Base-by-base conservation (phyloP, 441 rosid species). In the Flueggea neowawraea region DNA sequence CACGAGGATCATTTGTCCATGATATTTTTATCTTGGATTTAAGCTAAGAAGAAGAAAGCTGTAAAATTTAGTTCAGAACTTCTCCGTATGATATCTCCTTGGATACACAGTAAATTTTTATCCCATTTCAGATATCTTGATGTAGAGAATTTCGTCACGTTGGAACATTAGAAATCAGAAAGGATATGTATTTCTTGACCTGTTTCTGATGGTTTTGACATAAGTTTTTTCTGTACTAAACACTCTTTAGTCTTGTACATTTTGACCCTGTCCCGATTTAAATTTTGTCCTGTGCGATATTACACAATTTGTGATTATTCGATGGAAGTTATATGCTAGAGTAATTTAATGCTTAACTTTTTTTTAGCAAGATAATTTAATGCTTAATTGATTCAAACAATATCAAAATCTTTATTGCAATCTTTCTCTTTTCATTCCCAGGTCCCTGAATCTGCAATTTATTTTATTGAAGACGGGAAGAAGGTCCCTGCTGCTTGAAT, bases 381-480 rank as follows among this genome's bases (percentile, higher is more conserved):
- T 43, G 12, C 10, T 6, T 0, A 47, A 47, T 4, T 47, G 50
- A 47, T 47, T 51, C 47, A 22, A 12, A 14, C 15, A 22, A 54
- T 32, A 8, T 36, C 6, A 36, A 8, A 2, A 36, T 8, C 41
- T 5, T 36, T 36, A 15, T 36, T 28, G 22, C 28, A 10, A 22
- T 32, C 55, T 28, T 60, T 36, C 22, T 57, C 62, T 57, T 50
- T 15, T 56, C 61, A 33, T 12, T 64, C 16, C 11, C 74, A 91
- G 98, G 95, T 91, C 31, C 88, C 95, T 4, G 91, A 89, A 72
- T 62, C 80, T 68, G 86, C 95, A 49, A 89, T 91, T 65, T 89
- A 82, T 79, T 89, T 87, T 78, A 85, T 89, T 2, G 96, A 89
- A 76, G 98, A 91, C 53, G 95, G 96, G 28, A 89, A 84, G 77